Evolutionary conservation across 495 filamentous ascomycete species (phyloP).

Genomic region (Annulohypoxylon stygium): DNA sequence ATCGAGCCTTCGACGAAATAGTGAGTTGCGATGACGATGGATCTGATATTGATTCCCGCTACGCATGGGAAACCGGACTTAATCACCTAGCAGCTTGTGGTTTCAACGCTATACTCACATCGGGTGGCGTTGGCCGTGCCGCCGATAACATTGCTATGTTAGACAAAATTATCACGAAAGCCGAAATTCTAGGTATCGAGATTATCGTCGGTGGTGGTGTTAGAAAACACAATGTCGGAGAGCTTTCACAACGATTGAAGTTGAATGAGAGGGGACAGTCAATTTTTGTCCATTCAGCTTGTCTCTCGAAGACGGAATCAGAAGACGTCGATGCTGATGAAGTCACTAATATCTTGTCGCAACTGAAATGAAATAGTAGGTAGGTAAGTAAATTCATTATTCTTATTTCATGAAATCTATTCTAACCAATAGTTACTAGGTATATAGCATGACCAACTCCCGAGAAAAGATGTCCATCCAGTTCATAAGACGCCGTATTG

Average conservation of each 20-base stretch:
- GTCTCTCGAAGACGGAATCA: constrained; percentile 28
- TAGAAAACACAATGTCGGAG: constrained; percentile 48
- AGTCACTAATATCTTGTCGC: constrained; percentile 41
- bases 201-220: constrained; percentile 60
- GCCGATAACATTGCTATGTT: constrained; percentile 48
- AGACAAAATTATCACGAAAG: constrained; percentile 43
- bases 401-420: background rate
- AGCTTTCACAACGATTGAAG: constrained; percentile 34
- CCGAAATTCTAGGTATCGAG: constrained; percentile 43
- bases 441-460: background rate
- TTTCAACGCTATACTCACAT: constrained; percentile 58
- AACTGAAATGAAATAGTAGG: constrained; percentile 24
- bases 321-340: constrained; percentile 43
- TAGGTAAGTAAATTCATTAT: constrained; percentile 8
- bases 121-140: constrained; percentile 55
- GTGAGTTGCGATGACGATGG: constrained; percentile 35
- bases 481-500: background rate
- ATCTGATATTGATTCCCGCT: constrained; percentile 8
- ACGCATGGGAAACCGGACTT: constrained; percentile 40
- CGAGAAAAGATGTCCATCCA: background rate
- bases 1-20: constrained; percentile 60
- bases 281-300: constrained; percentile 55
- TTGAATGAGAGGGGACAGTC: constrained; percentile 17
- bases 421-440: constrained; percentile 1
- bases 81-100: constrained; percentile 46